phyloP scores from a whole-genome alignment of 768 basidiomycete species.

The Postia placenta region DNA sequence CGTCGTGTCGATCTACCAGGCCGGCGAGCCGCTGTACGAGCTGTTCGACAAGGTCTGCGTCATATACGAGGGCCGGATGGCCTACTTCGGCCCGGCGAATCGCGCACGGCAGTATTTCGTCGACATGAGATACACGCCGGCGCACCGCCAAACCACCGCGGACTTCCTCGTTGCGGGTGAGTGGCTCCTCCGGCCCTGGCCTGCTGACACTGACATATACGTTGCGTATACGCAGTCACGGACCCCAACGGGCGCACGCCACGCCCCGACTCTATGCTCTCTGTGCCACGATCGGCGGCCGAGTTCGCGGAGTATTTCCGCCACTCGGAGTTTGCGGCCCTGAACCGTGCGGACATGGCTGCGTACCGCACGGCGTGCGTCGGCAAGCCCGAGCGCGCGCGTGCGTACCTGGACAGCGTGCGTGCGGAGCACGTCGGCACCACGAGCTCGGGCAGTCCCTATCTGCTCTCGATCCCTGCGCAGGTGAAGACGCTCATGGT shows the following conservation, averaged over 20 bases:
- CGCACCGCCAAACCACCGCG: constrained; percentile 50
- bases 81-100: constrained; percentile 65
- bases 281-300: constrained; percentile 45
- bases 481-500: constrained; percentile 30
- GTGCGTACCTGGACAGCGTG: constrained; percentile 43
- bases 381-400: constrained; percentile 35
- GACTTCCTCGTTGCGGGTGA: constrained; percentile 48
- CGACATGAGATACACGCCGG: constrained; percentile 54
- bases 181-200: neutral
- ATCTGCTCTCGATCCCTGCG: constrained; percentile 28
- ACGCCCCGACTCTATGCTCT: constrained; percentile 32
- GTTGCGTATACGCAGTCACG: no score
- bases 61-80: constrained; percentile 67
- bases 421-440: constrained; percentile 43
- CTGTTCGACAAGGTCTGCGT: constrained; percentile 80
- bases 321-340: constrained; percentile 31
- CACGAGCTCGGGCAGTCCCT: constrained; percentile 34
- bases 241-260: constrained; percentile 54
- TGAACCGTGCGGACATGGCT: constrained; percentile 42
- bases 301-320: constrained; percentile 44
- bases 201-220: neutral
- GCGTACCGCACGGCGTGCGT: constrained; percentile 39
- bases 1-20: constrained; percentile 84
- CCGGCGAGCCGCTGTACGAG: constrained; percentile 58
- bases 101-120: constrained; percentile 69